Evolutionary conservation across 371 early-diverging fungal genomes (phyloP).

Genomic region (Mucor racemosus): DNA sequence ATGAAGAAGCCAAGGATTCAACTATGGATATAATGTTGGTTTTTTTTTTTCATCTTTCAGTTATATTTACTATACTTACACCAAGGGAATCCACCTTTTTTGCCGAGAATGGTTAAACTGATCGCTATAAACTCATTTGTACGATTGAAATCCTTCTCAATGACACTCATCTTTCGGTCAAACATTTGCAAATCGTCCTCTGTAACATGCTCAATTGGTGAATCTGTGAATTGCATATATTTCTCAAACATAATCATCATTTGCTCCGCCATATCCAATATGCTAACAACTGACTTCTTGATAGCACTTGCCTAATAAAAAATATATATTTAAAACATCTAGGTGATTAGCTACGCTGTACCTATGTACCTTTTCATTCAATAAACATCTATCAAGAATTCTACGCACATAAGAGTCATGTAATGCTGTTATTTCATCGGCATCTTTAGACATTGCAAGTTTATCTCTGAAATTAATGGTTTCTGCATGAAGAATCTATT

Average conservation of each 20-base stretch:
- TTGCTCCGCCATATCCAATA: slow-evolving; percentile 43
- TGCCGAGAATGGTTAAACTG: slow-evolving; percentile 42
- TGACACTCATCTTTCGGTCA: slow-evolving; percentile 16
- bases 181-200: slow-evolving; percentile 8
- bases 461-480: slow-evolving; percentile 33
- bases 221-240: background rate
- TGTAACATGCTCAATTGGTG: background rate
- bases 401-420: slow-evolving; percentile 40
- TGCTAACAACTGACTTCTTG: slow-evolving; percentile 34
- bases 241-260: slow-evolving; percentile 23
- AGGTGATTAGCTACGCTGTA: too few species aligned
- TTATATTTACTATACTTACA: slow-evolving; percentile 36
- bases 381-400: slow-evolving; percentile 50
- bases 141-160: slow-evolving; percentile 44
- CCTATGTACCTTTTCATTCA: slow-evolving; percentile 44
- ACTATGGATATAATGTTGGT: slow-evolving; percentile 11
- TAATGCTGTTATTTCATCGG: slow-evolving; percentile 44
- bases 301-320: slow-evolving; percentile 32
- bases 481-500: slow-evolving; percentile 48
- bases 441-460: slow-evolving; percentile 31
- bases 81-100: slow-evolving; percentile 48
- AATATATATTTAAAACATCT: too few species aligned
- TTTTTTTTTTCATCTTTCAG: background rate
- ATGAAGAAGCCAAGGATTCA: slow-evolving; percentile 24
- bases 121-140: slow-evolving; percentile 44